Evolutionary conservation across 495 filamentous ascomycete species (phyloP).

Genomic region (Daldinia loculata): DNA sequence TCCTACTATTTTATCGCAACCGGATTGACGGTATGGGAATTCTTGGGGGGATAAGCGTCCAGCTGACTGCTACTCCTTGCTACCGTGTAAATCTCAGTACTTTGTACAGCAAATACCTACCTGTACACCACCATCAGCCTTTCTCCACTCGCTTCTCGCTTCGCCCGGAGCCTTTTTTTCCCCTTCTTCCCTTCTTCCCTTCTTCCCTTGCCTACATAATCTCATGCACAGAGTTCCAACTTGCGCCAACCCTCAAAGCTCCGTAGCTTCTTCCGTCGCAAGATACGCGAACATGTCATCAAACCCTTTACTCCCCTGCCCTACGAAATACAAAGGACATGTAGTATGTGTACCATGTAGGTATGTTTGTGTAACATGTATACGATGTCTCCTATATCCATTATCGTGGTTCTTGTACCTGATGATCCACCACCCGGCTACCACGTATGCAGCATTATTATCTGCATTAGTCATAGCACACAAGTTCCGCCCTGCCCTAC

Average conservation of each 20-base stretch:
- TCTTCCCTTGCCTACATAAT: constrained; percentile 26
- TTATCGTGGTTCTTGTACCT: constrained; percentile 45
- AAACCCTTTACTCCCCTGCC: constrained; percentile 34
- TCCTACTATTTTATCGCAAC: constrained; percentile 35
- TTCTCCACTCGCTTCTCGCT: constrained; percentile 34
- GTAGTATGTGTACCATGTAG: constrained; percentile 12
- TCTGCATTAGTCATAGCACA: constrained; percentile 39
- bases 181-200: constrained; percentile 14
- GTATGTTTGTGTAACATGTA: not conserved
- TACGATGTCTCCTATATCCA: constrained; percentile 27
- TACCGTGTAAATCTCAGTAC: constrained; percentile 7
- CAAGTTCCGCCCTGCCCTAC: constrained; percentile 33
- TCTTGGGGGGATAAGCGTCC: constrained; percentile 22
- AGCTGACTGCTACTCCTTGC: constrained; percentile 33
- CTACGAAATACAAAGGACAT: constrained; percentile 28
- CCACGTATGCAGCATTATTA: constrained; percentile 41
- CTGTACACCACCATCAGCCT: constrained; percentile 23
- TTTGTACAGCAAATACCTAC: constrained; percentile 9
- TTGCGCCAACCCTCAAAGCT: constrained; percentile 19
- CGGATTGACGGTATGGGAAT: constrained; percentile 9
- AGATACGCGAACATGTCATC: constrained; percentile 38
- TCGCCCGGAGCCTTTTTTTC: constrained; percentile 22
- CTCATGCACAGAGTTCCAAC: constrained; percentile 20
- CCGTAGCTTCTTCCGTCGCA: constrained; percentile 14
- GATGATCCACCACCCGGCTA: constrained; percentile 41